Evolutionary conservation across 768 basidiomycete species (phyloP), one percentile per base, ranked within the genome.

Genomic region (Asterophora lycoperdoides): DNA sequence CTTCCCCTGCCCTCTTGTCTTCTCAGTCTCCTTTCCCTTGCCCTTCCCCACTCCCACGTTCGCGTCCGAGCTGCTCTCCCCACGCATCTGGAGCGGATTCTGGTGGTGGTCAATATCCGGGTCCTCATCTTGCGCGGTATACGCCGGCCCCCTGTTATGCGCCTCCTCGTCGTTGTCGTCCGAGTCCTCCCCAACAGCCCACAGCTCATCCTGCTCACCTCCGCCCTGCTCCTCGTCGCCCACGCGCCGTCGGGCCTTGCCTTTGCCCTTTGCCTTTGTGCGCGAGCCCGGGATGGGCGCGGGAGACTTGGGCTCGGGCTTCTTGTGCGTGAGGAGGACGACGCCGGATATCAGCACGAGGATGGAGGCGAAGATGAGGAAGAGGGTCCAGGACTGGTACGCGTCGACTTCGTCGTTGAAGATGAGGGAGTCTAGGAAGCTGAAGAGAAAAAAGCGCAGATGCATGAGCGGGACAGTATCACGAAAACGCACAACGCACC

Each of bases 301-400:
- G 56, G 68, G 63, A 51, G 62, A 56, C 45, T 62, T 55, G 28
- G 75, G 69, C 63, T 89, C 87, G 0, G 91, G 86, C 59, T 94
- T 93, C 73, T 97, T 94, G 69, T 89, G 83, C 3, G 93, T 94
- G 19, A 97, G 74, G 1, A 97, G 79, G n/a, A 94, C 86, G 44
- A 98, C 95, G 8, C 95, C 94, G 0, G 78, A 81, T 38, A 97
- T 86, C 46, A 98, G 83, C 36, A 96, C 76, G 37, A 83, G 67
- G 57, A 97, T 94, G 1, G 93, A 93, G 34, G 83, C 67, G 60
- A 90, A 93, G 52, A 95, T 89, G 39, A 92, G 76, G 70, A 92
- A 85, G 39, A 97, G 81, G 0, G 84, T 82, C 93, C 93, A 95
- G 19, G 86, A 76, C 52, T 86, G 75, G 63, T 91, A 95, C n/a